Evolutionary conservation across 116 monocot species (phyloP), one percentile per base, ranked within the genome.

Genomic region (Dioscorea cayenensis): DNA sequence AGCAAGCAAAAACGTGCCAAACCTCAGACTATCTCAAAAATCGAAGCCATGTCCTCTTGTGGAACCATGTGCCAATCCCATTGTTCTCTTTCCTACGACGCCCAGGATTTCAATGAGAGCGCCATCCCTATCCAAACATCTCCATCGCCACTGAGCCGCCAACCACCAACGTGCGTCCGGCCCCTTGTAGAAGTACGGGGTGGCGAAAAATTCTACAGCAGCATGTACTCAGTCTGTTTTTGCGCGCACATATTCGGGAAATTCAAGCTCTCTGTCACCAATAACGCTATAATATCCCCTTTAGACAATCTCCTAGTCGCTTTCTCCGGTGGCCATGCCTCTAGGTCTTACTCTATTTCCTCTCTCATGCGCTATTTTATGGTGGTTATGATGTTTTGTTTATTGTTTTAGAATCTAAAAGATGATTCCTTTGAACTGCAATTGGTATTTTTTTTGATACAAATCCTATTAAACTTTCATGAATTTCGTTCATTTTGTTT

Each of bases 211-310:
- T 74, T 32, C 13, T 75, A 79, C 75, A 84, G 82, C 52, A 79
- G 82, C 5, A 77, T 80, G n/a, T 99, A 94, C 81, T 60, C 36
- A 14, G 58, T 50, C 8, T 99, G 97, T 76, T 94, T 99, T 74
- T 80, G 91, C 7, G 68, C 81, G 16, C 72, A 72, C 49, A 28
- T 99, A 1, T 89, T 76, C 17, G 86, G 84, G 6, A 99, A 99
- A 85, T 93, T 99, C 71, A 99, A 99, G 84, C 81, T 86, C 29
- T 83, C 90, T 13, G 94, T 99, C 67, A 91, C 91, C 28, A 71
- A 88, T 74, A 99, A 94, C 75, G 93, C 86, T 59, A 93, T 99
- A 94, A 91, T 99, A 16, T 80, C 86, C 14, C 97, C 97, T 43
- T 79, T 82, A 50, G 97, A 99, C 68, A 83, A 84, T 1, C 78